These are phyloP conservation scores for Diplodia mutila DNA, from an alignment of 2,329 filamentous ascomycete species.

Conservation along the genomic window DNA sequence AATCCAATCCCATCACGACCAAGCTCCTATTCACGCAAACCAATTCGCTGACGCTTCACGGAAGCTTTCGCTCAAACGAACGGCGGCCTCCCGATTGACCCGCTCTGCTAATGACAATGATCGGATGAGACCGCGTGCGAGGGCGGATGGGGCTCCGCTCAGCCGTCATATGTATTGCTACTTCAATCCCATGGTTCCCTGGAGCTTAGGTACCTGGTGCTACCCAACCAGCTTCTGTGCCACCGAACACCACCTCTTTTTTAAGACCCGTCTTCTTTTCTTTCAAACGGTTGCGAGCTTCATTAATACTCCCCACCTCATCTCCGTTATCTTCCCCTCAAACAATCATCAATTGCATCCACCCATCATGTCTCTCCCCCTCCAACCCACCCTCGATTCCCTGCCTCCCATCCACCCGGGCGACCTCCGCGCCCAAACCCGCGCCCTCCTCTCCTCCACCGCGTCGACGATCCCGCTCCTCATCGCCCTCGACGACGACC, in stretches of 20 bases:
- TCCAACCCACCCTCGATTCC: conserved; percentile 29
- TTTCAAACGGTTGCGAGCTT: too few relatives aligned
- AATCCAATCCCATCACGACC: not conserved
- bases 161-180: not conserved
- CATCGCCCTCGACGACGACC: conserved; percentile 58
- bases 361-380: conserved; percentile 13
- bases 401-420: conserved; percentile 30
- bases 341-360: not conserved
- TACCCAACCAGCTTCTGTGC: not conserved
- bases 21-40: not conserved
- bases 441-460: conserved; percentile 30
- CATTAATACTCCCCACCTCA: not conserved
- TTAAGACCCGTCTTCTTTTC: not conserved
- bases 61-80: not conserved
- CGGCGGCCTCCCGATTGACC: not conserved
- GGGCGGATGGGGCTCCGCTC: not conserved
- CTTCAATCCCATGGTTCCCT: conserved; percentile 11
- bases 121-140: not conserved
- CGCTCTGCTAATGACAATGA: not conserved
- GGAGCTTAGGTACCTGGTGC: not conserved
- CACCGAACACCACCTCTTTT: not conserved
- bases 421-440: conserved; percentile 32
- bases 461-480: conserved; percentile 34
- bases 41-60: not conserved
- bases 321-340: not conserved